A percentile compares a stretch with the other conserved stretches of the same genome.
Evolutionary conservation across 371 early-diverging fungal species (phyloP).

Genomic region (Synchytrium microbalum): DNA sequence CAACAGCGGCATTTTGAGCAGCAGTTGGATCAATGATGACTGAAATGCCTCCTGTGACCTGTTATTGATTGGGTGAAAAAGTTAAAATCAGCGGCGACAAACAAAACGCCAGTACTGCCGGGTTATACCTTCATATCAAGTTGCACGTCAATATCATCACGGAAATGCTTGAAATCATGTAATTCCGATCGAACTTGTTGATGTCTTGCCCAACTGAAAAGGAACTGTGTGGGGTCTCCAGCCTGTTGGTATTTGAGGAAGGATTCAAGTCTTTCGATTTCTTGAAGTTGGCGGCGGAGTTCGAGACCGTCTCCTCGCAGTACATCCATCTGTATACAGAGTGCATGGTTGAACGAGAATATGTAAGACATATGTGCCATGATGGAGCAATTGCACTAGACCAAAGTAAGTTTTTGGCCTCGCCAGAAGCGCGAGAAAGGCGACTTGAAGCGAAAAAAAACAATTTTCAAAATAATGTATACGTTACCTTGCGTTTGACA

Average conservation of each 20-base stretch:
- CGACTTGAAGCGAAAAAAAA: not conserved
- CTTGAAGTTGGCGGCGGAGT: conserved; percentile 37
- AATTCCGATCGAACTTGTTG: conserved; percentile 37
- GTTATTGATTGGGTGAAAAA: not conserved
- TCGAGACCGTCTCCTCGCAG: conserved; percentile 47
- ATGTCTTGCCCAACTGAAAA: conserved; percentile 43
- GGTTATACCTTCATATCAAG: conserved; percentile 37
- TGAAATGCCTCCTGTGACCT: conserved; percentile 13
- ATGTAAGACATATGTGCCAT: conserved; percentile 9
- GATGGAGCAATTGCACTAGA: conserved; percentile 2
- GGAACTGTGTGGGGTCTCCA: conserved; percentile 44
- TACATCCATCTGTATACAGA: conserved; percentile 22
- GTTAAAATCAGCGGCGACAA: not conserved
- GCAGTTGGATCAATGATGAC: conserved; percentile 9
- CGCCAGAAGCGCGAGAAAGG: conserved; percentile 1
- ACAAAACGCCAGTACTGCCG: not conserved
- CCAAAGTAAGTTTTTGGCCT: not conserved
- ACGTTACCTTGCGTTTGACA: conserved; percentile 27
- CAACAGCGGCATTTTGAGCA: not conserved
- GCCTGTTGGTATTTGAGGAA: conserved; percentile 41
- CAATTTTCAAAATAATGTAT: not conserved
- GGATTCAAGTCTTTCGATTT: conserved; percentile 40
- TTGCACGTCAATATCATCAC: conserved; percentile 42
- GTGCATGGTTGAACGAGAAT: too few relatives aligned
- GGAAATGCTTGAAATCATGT: conserved; percentile 41